Base-by-base conservation (phyloP, 805 yeast species). In the Kurtzmaniella fragi region DNA sequence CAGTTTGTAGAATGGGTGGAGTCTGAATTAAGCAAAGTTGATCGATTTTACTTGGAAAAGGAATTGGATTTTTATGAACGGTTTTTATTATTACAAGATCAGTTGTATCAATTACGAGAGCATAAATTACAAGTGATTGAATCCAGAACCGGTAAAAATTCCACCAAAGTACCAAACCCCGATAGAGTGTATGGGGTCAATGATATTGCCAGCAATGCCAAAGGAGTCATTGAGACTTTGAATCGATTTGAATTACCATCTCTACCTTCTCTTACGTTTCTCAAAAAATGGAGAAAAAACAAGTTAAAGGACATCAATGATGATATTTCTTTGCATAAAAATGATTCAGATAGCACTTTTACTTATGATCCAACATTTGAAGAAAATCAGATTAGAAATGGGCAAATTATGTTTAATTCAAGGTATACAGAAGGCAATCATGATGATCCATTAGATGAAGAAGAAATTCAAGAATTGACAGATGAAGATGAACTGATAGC, bases 1-100 rank as follows among this genome's bases (percentile, higher is more conserved):
- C 74, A 73, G 38, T 88, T 87, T 46, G 45, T 71, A n/a, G 54
- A 49, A 2, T 87, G 95, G 95, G 69, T 87, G 4, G 82, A 84
- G 39, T 38, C 48, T 0, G 83, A 87, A 54, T 62, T 82, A 17
- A 45, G 38, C 3, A 83, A 79, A 55, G 81, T 86, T 7, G 79
- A 84, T 29, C 35, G 27, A 0, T 87, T 87, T 51, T 87, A 74
- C 55, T 64, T 56, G 32, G 77, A 71, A 25, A 77, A 72, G 46
- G 95, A 85, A 49, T 64, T 68, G 23, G 82, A 76, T 17, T 78
- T 76, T 1, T 67, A 77, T 32, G 77, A 75, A 41, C 65, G 91
- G 41, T 82, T 73, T 47, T 56, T 78, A 10, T 51, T 81, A 3
- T 53, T 87, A 16, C 84, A 83, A 53, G 84, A 77, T 47, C 95